Evolutionary conservation across 495 filamentous ascomycete genomes (phyloP), one percentile per base, ranked within the genome.

Genomic region (Cercophora samala): DNA sequence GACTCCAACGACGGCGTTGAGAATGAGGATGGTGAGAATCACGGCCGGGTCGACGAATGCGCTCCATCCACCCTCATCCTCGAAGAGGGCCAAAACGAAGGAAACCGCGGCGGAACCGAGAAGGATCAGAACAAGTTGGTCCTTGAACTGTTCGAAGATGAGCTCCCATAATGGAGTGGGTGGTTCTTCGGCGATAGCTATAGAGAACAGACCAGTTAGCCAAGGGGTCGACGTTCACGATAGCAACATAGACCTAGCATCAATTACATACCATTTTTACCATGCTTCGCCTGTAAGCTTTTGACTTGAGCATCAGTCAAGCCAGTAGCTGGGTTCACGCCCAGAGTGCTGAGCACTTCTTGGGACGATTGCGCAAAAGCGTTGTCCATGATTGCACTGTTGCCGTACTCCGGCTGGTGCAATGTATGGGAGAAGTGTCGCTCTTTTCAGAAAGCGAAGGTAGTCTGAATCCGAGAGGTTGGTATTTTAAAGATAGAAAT

Each of bases 21-120:
- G 87, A 69, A 99, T 88, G 51, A 99, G 83, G 75, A 99, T 99
- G 23, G 96, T 97, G 67, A 99, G 84, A 72, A 99, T 99, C 77
- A 99, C 96, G 68, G 85, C 88, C 37, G 96, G 96, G 80, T 99
- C 96, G 65, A 99, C 95, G 77, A 98, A 99, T n/a, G 93, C 96
- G 69, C 93, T 93, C 92, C 93, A 96, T 64, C 91, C 95, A 64
- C 93, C 91, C 59, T 89, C 90, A 59, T 93, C 92, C 77, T 98
- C 96, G 69, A 98, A 95, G 15, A 99, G 84, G 58, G 96, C 96
- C 61, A 99, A 80, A 22, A 95, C 86, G 70, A 99, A 98, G 2
- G 96, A 98, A 55, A 99, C 86, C n/a, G 86, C 92, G 5, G 96
- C 96, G 18, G 93, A 97, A 55, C 87, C 95, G 60, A 99, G 82